Conservation (phyloP, 768 basidiomycete species). For the Stropharia rugosoannulata region DNA sequence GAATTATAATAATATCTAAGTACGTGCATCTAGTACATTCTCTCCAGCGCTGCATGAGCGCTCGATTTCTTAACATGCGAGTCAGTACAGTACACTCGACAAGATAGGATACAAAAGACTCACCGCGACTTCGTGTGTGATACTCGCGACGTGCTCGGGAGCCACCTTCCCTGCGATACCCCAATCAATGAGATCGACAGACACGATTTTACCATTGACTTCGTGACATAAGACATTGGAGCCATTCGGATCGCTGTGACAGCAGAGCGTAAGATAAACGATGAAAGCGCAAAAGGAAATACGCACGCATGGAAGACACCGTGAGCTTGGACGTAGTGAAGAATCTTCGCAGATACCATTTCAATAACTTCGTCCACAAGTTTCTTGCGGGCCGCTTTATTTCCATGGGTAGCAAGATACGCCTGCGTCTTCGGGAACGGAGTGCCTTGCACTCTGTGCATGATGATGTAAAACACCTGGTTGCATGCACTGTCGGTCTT, state of each 20-base stretch:
- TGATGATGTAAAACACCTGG: neutral
- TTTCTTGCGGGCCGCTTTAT: neutral
- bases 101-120: neutral
- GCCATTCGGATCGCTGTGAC: neutral
- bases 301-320: neutral
- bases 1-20: too few relatives aligned
- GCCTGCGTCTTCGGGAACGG: neutral
- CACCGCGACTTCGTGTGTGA: neutral
- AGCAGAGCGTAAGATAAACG: neutral
- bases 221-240: neutral
- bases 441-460: neutral
- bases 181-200: neutral
- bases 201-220: neutral
- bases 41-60: neutral
- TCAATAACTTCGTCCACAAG: neutral
- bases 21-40: neutral
- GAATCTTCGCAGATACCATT: neutral
- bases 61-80: neutral
- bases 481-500: neutral
- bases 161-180: neutral
- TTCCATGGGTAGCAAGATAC: neutral
- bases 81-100: neutral
- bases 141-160: neutral
- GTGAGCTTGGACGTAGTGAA: neutral
- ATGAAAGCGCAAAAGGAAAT: neutral